Conservation (phyloP, 768 basidiomycete species). For the Terana coerulea region DNA sequence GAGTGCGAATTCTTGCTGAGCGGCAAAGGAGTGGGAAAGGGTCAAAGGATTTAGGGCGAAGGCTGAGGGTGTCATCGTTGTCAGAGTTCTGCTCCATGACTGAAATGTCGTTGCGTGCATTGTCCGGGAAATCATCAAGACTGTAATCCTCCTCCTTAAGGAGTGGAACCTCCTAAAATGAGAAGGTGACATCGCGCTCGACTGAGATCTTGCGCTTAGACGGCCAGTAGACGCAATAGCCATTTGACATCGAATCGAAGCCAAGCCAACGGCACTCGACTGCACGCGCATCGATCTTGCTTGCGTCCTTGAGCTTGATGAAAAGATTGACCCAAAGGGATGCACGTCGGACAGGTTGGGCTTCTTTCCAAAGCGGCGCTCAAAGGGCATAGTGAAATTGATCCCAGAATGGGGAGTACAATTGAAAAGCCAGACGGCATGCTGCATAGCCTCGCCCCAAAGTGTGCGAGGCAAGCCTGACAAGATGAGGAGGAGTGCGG, state of each 20-base stretch:
- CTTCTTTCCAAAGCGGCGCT: too few species aligned
- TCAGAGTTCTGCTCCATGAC: background rate
- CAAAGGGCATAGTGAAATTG: too few species aligned
- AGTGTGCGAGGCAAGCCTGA: background rate
- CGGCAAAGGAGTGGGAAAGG: too few species aligned
- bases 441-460: too few species aligned
- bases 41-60: too few species aligned
- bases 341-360: background rate
- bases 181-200: conserved; percentile 14
- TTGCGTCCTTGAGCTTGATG: background rate
- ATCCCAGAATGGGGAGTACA: background rate
- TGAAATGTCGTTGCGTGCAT: too few species aligned
- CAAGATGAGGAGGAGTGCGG: background rate
- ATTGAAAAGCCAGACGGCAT: background rate
- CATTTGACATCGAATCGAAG: conserved; percentile 28
- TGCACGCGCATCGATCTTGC: background rate
- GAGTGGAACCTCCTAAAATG: background rate
- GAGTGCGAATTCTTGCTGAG: too few species aligned
- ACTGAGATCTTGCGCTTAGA: conserved; percentile 20
- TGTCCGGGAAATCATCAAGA: background rate
- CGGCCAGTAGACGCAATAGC: conserved; percentile 31
- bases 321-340: background rate
- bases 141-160: conserved; percentile 3
- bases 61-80: too few species aligned
- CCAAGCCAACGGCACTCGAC: conserved; percentile 28